phyloP scores from a whole-genome alignment of 345 rosid genomes.

The Citrus inodora region DNA sequence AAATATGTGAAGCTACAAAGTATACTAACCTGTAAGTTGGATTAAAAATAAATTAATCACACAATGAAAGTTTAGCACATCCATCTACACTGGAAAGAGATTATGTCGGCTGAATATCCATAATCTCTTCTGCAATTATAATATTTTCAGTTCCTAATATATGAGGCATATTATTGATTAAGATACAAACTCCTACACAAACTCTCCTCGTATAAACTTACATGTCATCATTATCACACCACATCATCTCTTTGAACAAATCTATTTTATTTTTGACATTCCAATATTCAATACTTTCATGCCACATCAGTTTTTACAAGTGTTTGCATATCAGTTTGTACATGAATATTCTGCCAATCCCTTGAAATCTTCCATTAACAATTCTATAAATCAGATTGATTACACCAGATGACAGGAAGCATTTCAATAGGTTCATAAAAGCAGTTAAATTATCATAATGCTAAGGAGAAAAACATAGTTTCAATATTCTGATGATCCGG shows the following conservation, averaged over 20 bases:
- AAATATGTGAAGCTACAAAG: slow-evolving; percentile 7
- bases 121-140: background rate
- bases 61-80: background rate
- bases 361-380: background rate
- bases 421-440: background rate
- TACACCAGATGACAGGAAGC: background rate
- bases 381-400: background rate
- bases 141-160: background rate
- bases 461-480: no score
- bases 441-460: background rate
- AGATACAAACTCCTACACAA: background rate
- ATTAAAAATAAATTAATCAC: background rate
- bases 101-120: background rate
- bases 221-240: background rate
- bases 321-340: background rate
- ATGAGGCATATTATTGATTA: background rate
- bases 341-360: no score
- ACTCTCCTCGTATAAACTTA: background rate
- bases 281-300: background rate
- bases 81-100: background rate
- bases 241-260: background rate
- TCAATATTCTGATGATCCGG: background rate
- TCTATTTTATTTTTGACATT: background rate
- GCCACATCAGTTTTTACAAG: background rate
- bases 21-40: slow-evolving; percentile 1